Evolutionary conservation across 306 rosid species (phyloP).

Genomic region (Citrullus amarus): DNA sequence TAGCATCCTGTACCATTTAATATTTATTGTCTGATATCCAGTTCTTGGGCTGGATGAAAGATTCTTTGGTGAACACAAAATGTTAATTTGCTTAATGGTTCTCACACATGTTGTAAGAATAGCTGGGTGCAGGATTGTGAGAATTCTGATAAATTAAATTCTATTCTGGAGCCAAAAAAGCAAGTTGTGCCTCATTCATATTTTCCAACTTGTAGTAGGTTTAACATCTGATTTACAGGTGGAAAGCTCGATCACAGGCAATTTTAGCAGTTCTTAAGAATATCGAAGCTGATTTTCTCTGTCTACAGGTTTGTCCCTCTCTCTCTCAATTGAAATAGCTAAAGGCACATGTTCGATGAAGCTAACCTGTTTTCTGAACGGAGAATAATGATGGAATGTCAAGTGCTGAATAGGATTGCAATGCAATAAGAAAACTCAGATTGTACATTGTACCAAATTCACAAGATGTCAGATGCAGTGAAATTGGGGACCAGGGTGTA

Average conservation of each 20-base stretch:
- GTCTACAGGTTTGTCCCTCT: slow-evolving; percentile 50
- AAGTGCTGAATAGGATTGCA: not conserved
- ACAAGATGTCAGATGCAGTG: not conserved
- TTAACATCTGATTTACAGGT: slow-evolving; percentile 27
- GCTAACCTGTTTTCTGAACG: not conserved
- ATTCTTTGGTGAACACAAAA: not conserved
- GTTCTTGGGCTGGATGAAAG: not conserved
- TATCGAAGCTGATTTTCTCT: slow-evolving; percentile 71
- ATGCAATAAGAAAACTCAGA: not conserved
- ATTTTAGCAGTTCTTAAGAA: slow-evolving; percentile 47
- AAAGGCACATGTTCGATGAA: not conserved
- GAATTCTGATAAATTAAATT: not conserved
- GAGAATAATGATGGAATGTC: not conserved
- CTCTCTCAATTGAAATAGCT: not conserved
- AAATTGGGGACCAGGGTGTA: not conserved
- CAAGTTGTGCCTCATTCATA: not conserved
- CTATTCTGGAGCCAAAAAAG: not conserved
- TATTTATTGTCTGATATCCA: not conserved
- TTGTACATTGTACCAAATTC: not conserved
- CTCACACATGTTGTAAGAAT: not conserved
- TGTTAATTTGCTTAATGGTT: not conserved
- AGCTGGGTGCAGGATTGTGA: not conserved
- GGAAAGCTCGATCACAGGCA: slow-evolving; percentile 71
- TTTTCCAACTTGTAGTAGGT: slow-evolving; percentile 2
- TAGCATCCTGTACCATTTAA: not conserved